Conservation (phyloP, 441 rosid genomes). For the Adansonia madagascariensis region DNA sequence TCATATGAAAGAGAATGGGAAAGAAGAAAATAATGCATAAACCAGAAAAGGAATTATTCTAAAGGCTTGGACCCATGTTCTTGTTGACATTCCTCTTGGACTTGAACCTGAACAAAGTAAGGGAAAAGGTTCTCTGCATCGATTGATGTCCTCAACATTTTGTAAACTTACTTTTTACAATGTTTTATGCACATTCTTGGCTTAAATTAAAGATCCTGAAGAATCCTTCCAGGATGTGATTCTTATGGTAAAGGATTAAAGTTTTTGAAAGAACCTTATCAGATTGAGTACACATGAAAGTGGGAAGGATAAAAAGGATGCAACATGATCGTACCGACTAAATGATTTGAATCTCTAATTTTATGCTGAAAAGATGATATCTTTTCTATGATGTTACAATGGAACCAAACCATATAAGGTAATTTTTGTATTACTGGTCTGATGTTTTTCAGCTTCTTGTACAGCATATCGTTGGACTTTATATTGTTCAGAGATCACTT, state of each 20-base stretch:
- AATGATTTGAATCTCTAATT: constrained; percentile 30
- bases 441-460: constrained; percentile 10
- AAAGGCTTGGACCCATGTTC: constrained; percentile 19
- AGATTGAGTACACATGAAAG: constrained; percentile 27
- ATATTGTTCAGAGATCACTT: not conserved
- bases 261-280: constrained; percentile 8
- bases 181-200: constrained; percentile 7
- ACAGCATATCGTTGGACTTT: not conserved
- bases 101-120: not conserved
- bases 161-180: constrained; percentile 4
- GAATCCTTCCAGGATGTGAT: constrained; percentile 19
- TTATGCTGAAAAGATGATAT: constrained; percentile 23
- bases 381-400: constrained; percentile 13
- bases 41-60: not conserved
- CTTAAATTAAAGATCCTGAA: not conserved
- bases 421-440: constrained; percentile 3
- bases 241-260: not conserved
- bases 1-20: not conserved
- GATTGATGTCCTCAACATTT: not conserved
- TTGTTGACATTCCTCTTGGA: not conserved
- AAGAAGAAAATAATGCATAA: not conserved
- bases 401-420: constrained; percentile 14
- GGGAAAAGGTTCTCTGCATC: constrained; percentile 20
- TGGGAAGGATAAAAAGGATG: constrained; percentile 14
- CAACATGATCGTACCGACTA: constrained; percentile 19